Conservation (phyloP, 345 rosid species). For the Luvunga scandens region DNA sequence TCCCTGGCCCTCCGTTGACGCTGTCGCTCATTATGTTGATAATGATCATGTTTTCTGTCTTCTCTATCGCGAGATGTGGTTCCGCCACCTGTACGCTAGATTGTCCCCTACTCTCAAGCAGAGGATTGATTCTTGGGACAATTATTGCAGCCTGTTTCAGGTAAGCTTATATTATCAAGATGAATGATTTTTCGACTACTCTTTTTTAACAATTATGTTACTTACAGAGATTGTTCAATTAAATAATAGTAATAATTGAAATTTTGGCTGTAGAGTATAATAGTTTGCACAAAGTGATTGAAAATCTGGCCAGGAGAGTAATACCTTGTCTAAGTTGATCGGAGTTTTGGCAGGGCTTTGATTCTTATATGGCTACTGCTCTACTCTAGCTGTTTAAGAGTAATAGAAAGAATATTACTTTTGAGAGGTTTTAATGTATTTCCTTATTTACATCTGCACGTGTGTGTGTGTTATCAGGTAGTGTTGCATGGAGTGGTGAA, state of each 20-base stretch:
- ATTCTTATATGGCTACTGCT: no score
- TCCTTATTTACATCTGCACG: neutral
- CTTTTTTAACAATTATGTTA: neutral
- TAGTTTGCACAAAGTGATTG: neutral
- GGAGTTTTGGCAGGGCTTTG: no score
- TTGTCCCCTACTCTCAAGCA: slow-evolving; percentile 84
- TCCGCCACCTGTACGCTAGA: slow-evolving; percentile 89
- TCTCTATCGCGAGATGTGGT: slow-evolving; percentile 99
- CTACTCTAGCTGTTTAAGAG: neutral
- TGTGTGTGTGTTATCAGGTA: slow-evolving; percentile 40
- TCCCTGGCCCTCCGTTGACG: slow-evolving; percentile 96
- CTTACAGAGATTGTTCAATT: neutral
- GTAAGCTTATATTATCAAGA: slow-evolving; percentile 18
- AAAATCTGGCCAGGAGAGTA: neutral
- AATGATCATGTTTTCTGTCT: slow-evolving; percentile 95
- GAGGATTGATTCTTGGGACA: slow-evolving; percentile 98
- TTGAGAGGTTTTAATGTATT: neutral
- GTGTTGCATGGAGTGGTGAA: slow-evolving; percentile 93
- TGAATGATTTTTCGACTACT: neutral
- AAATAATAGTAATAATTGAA: neutral
- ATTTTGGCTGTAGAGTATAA: neutral
- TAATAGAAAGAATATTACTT: neutral
- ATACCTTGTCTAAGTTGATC: neutral
- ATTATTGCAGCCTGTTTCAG: slow-evolving; percentile 88
- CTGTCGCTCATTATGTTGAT: slow-evolving; percentile 78